Percentiles rank a stretch among this genome's conserved stretches.
phyloP scores from a whole-genome alignment of 768 basidiomycete species.

The Rubroboletus satanas region DNA sequence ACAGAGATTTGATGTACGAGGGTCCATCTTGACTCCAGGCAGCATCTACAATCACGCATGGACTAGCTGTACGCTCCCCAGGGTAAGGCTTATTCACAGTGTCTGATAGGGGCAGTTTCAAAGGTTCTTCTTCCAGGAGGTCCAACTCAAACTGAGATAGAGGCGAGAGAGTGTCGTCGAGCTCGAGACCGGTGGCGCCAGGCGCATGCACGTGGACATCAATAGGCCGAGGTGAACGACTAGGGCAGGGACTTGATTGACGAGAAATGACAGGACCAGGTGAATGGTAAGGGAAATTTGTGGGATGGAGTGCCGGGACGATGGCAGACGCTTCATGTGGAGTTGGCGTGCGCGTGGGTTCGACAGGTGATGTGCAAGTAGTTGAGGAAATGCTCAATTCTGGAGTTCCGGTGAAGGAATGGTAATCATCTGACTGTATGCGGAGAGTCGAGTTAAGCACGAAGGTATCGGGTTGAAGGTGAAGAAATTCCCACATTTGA shows the following conservation, averaged over 20 bases:
- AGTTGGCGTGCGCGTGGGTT: conserved; percentile 1
- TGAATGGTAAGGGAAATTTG: background rate
- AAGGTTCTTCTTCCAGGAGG: conserved; percentile 16
- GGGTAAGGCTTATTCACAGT: conserved; percentile 18
- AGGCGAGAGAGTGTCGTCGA: conserved; percentile 13
- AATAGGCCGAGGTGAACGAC: background rate
- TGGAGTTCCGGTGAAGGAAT: conserved; percentile 2
- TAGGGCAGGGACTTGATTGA: background rate
- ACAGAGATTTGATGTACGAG: background rate
- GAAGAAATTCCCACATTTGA: conserved; percentile 30
- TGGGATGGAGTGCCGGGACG: background rate
- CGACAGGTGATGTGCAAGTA: conserved; percentile 9
- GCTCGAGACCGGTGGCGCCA: background rate
- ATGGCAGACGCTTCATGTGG: background rate
- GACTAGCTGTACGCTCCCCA: background rate
- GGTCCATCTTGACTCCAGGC: background rate
- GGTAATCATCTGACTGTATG: conserved; percentile 12
- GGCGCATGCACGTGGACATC: background rate
- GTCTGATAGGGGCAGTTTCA: conserved; percentile 21
- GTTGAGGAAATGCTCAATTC: conserved; percentile 14
- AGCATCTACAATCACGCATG: background rate
- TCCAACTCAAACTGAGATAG: conserved; percentile 27
- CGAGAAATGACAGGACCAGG: background rate
- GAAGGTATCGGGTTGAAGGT: background rate
- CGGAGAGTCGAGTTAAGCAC: conserved; percentile 1